Percentiles rank a stretch among this genome's conserved stretches.
Evolutionary conservation across 2,329 filamentous ascomycete species (phyloP).

Genomic region (Arthrobotrys conoides): DNA sequence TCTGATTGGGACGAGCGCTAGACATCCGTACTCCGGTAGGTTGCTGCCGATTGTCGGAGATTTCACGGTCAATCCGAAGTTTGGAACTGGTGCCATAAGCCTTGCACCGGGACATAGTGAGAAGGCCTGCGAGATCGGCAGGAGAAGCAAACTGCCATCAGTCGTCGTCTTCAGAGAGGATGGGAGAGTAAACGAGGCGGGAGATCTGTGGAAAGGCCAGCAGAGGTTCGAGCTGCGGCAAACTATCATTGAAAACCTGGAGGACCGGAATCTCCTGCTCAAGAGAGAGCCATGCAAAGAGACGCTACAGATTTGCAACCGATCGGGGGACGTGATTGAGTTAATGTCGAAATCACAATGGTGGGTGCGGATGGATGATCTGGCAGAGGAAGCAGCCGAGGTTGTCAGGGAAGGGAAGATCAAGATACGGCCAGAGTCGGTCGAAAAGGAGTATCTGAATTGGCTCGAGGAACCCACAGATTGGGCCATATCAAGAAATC

Average conservation of each 20-base stretch:
- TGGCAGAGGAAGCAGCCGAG: constrained; percentile 60
- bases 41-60: constrained; percentile 63
- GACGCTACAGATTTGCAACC: constrained; percentile 61
- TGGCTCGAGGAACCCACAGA: constrained; percentile 62
- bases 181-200: constrained; percentile 27
- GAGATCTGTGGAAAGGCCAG: constrained; percentile 16
- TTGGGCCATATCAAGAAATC: constrained; percentile 63
- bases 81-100: constrained; percentile 63
- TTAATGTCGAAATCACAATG: constrained; percentile 63
- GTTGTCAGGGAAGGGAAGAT: constrained; percentile 40
- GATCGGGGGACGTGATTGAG: constrained; percentile 63
- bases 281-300: constrained; percentile 59
- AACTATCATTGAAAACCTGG: constrained; percentile 60
- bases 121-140: constrained; percentile 62
- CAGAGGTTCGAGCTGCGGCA: constrained; percentile 61
- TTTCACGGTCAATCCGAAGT: constrained; percentile 61
- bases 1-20: constrained; percentile 37
- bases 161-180: constrained; percentile 40
- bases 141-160: constrained; percentile 36
- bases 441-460: constrained; percentile 52
- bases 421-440: constrained; percentile 56
- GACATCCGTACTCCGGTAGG: constrained; percentile 38
- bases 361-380: constrained; percentile 63
- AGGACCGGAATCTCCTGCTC: constrained; percentile 59
- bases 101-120: constrained; percentile 63